These are phyloP conservation scores for Coemansia sp. DNA, from an alignment of 192 early-diverging fungal species.

Conservation along the genomic window DNA sequence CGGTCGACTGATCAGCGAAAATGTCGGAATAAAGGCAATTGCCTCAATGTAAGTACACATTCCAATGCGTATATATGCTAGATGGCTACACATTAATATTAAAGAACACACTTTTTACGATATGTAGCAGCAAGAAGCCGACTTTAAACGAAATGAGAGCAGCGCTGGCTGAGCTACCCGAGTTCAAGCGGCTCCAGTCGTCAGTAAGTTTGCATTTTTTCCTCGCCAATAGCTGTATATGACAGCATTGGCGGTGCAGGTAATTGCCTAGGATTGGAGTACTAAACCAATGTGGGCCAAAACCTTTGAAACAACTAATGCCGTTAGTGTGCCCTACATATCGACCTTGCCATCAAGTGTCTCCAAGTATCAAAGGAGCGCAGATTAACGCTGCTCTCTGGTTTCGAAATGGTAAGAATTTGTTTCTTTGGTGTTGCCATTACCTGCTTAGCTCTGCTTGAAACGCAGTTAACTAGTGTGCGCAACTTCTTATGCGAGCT, in stretches of 20 bases:
- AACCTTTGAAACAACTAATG: not conserved
- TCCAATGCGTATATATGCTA: not conserved
- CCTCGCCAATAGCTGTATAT: too few relatives aligned
- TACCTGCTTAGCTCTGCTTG: too few relatives aligned
- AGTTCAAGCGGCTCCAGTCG: conserved; percentile 48
- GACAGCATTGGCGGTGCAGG: too few relatives aligned
- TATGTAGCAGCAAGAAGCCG: conserved; percentile 26
- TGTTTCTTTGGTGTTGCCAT: too few relatives aligned
- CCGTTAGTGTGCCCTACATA: conserved; percentile 51
- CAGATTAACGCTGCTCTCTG: conserved; percentile 22
- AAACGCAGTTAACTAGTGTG: too few relatives aligned
- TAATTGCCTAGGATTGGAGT: not conserved
- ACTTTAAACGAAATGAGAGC: conserved; percentile 38
- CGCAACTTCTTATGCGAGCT: too few relatives aligned
- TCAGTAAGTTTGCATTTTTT: conserved; percentile 22
- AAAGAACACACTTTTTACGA: not conserved
- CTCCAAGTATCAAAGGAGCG: conserved; percentile 30
- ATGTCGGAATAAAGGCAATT: conserved; percentile 21
- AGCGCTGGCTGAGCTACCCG: conserved; percentile 44
- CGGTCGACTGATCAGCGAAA: conserved; percentile 28
- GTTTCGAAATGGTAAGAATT: conserved; percentile 52
- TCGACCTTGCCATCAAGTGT: conserved; percentile 49
- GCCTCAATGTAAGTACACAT: conserved; percentile 19
- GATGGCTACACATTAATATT: not conserved
- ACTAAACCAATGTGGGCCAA: not conserved